Evolutionary conservation across 768 basidiomycete species (phyloP).

Genomic region (Boletus rubropictus): DNA sequence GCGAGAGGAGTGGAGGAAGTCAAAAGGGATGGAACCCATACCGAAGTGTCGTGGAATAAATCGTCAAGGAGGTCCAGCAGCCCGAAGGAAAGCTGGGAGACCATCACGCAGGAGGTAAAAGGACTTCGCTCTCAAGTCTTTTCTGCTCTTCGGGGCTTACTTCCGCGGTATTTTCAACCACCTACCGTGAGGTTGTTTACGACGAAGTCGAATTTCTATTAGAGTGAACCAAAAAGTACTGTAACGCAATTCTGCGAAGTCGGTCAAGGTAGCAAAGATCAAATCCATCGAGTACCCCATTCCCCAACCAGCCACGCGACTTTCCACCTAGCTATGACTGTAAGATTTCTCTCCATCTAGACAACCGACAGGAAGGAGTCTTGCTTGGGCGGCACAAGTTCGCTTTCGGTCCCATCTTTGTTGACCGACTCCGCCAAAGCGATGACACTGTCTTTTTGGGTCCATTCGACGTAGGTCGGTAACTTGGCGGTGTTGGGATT

Average conservation of each 20-base stretch:
- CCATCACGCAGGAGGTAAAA: conserved; percentile 63
- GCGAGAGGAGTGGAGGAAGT: conserved; percentile 74
- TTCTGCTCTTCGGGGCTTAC: background rate
- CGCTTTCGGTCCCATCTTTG: conserved; percentile 5
- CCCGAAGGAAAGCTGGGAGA: conserved; percentile 61
- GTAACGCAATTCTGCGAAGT: conserved; percentile 4
- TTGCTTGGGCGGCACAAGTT: background rate
- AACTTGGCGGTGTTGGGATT: conserved; percentile 10
- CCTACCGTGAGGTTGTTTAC: background rate
- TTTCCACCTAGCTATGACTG: background rate
- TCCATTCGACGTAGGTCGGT: conserved; percentile 17
- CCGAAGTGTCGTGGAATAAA: conserved; percentile 54
- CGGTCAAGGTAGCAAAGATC: background rate
- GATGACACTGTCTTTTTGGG: background rate
- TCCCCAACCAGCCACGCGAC: background rate
- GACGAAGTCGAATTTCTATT: background rate
- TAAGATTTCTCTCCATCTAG: conserved; percentile 1
- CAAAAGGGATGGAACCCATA: conserved; percentile 64
- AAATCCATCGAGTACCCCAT: background rate
- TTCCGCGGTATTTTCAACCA: background rate
- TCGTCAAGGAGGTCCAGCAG: conserved; percentile 57
- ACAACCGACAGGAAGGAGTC: conserved; percentile 6
- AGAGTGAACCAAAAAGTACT: conserved; percentile 11
- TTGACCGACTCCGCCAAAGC: conserved; percentile 3
- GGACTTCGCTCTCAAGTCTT: background rate